Conservation (phyloP, 768 basidiomycete species). For the Lentinus tigrinus region DNA sequence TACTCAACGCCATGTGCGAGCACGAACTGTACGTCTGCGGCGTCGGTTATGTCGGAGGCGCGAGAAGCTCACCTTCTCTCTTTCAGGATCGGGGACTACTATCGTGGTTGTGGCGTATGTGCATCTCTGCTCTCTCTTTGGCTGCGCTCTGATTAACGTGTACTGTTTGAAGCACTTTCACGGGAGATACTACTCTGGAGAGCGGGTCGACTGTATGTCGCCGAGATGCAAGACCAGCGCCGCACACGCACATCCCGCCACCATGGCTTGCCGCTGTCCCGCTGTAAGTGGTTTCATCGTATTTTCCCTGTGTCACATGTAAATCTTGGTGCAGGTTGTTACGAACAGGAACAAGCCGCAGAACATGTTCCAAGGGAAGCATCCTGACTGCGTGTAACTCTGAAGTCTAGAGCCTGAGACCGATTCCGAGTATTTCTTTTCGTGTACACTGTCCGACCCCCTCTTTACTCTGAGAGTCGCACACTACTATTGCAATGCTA, state of each 20-base stretch:
- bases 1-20: constrained; percentile 10
- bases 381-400: constrained; percentile 9
- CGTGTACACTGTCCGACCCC: neutral
- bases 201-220: constrained; percentile 14
- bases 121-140: neutral
- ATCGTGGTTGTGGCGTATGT: constrained; percentile 18
- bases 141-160: neutral
- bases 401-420: neutral
- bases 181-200: constrained; percentile 16
- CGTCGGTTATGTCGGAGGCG: neutral
- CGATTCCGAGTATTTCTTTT: neutral
- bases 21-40: constrained; percentile 12
- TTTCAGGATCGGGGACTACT: constrained; percentile 18
- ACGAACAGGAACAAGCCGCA: constrained; percentile 14
- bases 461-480: too few relatives aligned
- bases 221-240: constrained; percentile 16
- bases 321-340: neutral
- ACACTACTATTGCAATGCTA: too few relatives aligned
- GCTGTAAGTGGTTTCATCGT: neutral
- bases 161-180: constrained; percentile 16
- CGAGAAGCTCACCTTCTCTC: neutral
- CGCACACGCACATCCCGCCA: constrained; percentile 12
- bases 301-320: neutral
- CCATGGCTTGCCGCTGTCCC: constrained; percentile 11
- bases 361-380: constrained; percentile 17